These are phyloP conservation scores for Trichophyton verrucosum DNA, from an alignment of 2,329 filamentous ascomycete genomes.

Conservation along the genomic window DNA sequence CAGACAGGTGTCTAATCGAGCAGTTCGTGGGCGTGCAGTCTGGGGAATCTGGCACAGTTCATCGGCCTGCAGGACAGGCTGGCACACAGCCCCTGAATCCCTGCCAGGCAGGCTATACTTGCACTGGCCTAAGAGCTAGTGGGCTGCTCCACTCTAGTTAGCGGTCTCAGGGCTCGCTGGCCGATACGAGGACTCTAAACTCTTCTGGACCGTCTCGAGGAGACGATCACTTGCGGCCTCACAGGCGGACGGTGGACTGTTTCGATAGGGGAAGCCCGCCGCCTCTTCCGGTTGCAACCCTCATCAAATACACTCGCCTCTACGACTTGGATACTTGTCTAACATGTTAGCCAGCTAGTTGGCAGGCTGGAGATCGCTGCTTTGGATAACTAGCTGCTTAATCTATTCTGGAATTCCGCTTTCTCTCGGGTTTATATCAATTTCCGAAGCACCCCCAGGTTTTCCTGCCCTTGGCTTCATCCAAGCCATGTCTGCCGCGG, in stretches of 20 bases:
- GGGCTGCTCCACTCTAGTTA: neutral
- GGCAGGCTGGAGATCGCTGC: neutral
- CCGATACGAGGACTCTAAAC: conserved; percentile 1
- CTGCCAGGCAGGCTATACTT: neutral
- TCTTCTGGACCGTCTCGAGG: neutral
- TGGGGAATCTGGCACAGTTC: neutral
- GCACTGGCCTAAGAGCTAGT: neutral
- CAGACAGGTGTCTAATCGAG: neutral
- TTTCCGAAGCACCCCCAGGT: neutral
- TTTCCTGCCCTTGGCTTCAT: neutral
- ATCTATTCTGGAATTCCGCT: neutral
- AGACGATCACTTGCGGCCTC: neutral
- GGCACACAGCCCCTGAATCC: neutral
- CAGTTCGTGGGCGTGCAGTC: neutral
- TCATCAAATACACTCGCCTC: neutral
- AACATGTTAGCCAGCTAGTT: too few species aligned
- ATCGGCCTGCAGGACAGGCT: neutral
- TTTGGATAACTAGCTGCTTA: neutral
- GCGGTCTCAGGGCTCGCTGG: neutral
- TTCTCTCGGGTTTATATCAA: conserved; percentile 3
- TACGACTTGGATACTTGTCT: neutral
- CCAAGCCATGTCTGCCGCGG: neutral
- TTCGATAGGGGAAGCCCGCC: neutral
- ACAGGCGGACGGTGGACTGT: neutral
- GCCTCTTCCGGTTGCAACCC: neutral